These are phyloP conservation scores for Monosporascus sp. DNA, from an alignment of 2,329 filamentous ascomycete genomes.

Conservation along the genomic window DNA sequence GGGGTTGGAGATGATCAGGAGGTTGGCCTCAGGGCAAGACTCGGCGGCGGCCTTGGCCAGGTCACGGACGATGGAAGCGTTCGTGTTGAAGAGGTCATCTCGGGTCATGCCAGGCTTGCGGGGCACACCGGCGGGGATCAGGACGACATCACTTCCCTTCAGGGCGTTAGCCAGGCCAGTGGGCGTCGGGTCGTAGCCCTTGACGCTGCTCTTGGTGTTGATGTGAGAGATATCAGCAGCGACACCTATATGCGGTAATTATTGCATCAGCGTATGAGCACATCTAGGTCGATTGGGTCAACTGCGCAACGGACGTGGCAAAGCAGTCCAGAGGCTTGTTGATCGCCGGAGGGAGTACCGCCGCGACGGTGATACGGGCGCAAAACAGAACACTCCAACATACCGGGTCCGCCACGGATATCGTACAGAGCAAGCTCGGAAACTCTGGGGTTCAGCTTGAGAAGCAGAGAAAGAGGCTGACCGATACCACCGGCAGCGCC, in stretches of 20 bases:
- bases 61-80: conserved; percentile 98
- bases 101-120: conserved; percentile 99
- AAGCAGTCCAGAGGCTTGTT: conserved; percentile 11
- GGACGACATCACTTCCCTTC: conserved; percentile 85
- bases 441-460: conserved; percentile 97
- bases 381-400: conserved; percentile 27
- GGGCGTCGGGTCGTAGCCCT: conserved; percentile 76
- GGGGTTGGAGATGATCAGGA: conserved; percentile 97
- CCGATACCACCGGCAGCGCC: conserved; percentile 97
- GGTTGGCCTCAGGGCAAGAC: conserved; percentile 83
- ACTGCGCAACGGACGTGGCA: conserved; percentile 3
- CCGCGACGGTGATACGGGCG: neutral
- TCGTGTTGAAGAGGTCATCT: conserved; percentile 99
- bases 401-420: conserved; percentile 90
- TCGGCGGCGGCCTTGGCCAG: conserved; percentile 92
- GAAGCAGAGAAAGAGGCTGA: conserved; percentile 92
- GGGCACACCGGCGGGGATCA: conserved; percentile 97
- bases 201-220: conserved; percentile 97
- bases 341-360: conserved; percentile 4
- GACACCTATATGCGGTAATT: conserved; percentile 60
- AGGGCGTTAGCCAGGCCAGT: conserved; percentile 73
- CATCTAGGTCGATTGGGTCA: conserved; percentile 4
- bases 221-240: conserved; percentile 97
- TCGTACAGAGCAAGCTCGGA: conserved; percentile 95
- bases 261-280: neutral